Base-by-base conservation (phyloP, 2,329 filamentous ascomycete genomes). In the Alternaria alternata region DNA sequence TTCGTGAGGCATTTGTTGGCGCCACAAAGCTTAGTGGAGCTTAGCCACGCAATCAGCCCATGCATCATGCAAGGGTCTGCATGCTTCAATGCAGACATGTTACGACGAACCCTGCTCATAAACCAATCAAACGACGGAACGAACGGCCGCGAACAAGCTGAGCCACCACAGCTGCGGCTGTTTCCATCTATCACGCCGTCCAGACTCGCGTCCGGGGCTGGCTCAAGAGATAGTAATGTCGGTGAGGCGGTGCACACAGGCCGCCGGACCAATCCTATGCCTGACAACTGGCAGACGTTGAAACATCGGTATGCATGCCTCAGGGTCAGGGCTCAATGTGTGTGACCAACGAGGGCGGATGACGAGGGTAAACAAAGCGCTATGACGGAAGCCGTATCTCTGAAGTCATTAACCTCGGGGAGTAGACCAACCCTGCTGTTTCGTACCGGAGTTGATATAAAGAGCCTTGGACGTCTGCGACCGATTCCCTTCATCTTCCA, bases 1-100 rank as follows among this genome's bases (percentile, higher is more conserved):
- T 59, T 57, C 56, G 32, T 72, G 71, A 53, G 72, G 68, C 54
- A 72, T 71, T 70, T 73, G 66, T 42, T 18, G 20, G 26, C 54
- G 62, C 66, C 60, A 66, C 59, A 64, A 73, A 70, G 74, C 74
- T 76, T 76, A 55, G 49, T 57, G 26, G 42, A 64, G 62, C 64
- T 63, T 63, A 65, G 59, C 47, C 51, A 59, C 61, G 63, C 56
- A 59, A 54, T 36, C 51, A 48, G 42, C 44, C 59, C 60, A n/a
- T 63, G 59, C 53, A 51, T 20, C 49, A 51, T 53, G 53, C 63
- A 41, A 63, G 53, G 61, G 41, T 38, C 30, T 39, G 53, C 56
- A 56, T 49, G 57, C 39, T 57, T 39, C n/a, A 51, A 62, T 56
- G 63, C 60, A 58, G 26, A 22, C n/a, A n/a, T 48, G 52, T 42